Evolutionary conservation across 2,329 filamentous ascomycete genomes (phyloP).

Genomic region (Colletotrichum chrysophilum): DNA sequence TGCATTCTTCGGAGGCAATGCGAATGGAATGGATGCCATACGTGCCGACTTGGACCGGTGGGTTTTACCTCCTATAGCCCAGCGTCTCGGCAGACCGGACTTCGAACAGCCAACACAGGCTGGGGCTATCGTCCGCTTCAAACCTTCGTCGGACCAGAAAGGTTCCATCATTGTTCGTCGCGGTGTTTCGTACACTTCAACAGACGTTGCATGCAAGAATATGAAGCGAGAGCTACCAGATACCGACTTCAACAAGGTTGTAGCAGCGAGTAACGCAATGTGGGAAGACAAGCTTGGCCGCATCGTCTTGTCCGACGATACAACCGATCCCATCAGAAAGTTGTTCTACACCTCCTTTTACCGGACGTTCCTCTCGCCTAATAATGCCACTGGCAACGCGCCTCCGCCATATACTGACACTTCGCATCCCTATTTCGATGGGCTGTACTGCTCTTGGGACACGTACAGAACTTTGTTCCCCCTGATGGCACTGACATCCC

Average conservation of each 20-base stretch:
- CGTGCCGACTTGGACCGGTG: not conserved
- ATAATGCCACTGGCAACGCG: not conserved
- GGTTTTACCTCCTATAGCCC: not conserved
- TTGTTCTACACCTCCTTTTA: slow-evolving; percentile 1
- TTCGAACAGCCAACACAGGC: not conserved
- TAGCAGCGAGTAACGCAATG: not conserved
- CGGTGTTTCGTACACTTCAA: not conserved
- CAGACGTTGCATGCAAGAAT: not conserved
- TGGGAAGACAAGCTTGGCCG: not conserved
- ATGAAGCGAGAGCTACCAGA: not conserved
- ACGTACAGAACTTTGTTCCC: not conserved
- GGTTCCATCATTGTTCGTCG: not conserved
- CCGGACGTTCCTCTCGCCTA: not conserved
- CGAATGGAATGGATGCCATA: not conserved
- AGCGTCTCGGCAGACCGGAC: not conserved
- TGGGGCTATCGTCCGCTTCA: not conserved
- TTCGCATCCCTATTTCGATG: not conserved
- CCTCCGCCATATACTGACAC: not conserved
- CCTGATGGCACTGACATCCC: not conserved
- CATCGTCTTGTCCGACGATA: not conserved
- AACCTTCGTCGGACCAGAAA: not conserved
- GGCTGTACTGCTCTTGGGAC: not conserved
- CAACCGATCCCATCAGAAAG: not conserved
- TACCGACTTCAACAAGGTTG: not conserved
- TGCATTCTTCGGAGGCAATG: not conserved